A percentile compares a stretch with the other conserved stretches of the same genome.
phyloP scores from a whole-genome alignment of 2,329 filamentous ascomycete species.

The Sarocladium brachiariae region DNA sequence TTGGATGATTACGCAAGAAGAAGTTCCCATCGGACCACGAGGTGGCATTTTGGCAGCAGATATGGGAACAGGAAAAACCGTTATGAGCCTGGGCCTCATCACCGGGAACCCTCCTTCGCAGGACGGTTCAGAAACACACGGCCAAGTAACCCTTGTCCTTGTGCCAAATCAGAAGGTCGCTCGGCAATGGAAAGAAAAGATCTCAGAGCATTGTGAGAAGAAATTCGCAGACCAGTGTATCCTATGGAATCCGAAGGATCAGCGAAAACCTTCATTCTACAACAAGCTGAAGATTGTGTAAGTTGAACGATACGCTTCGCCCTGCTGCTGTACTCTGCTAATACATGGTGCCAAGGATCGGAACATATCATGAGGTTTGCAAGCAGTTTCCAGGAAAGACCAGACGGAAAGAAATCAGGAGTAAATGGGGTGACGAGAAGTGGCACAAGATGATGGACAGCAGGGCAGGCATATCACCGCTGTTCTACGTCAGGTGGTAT shows the following conservation, averaged over 20 bases:
- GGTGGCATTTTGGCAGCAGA: constrained; percentile 55
- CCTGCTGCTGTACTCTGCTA: too few relatives aligned
- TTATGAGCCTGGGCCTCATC: constrained; percentile 71
- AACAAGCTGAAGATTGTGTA: constrained; percentile 10
- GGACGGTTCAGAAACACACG: constrained; percentile 33
- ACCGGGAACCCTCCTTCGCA: constrained; percentile 44
- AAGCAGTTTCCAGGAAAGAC: constrained; percentile 12
- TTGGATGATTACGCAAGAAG: constrained; percentile 50
- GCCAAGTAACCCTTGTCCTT: constrained; percentile 27
- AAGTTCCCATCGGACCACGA: constrained; percentile 32
- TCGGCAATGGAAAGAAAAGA: constrained; percentile 23
- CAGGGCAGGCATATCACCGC: constrained; percentile 16
- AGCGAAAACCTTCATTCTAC: background rate
- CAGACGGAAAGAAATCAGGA: background rate
- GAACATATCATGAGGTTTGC: constrained; percentile 22
- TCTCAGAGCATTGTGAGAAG: constrained; percentile 17
- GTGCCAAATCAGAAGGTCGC: constrained; percentile 19
- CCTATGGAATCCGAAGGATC: constrained; percentile 12
- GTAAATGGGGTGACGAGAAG: background rate
- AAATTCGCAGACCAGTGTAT: background rate
- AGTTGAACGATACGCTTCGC: too few relatives aligned
- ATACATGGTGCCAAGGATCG: too few relatives aligned
- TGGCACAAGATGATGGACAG: constrained; percentile 33
- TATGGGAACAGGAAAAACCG: constrained; percentile 62
- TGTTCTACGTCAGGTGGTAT: constrained; percentile 34